These are phyloP conservation scores for Acorus gramineus DNA, from an alignment of 106 monocot species.

Conservation along the genomic window DNA sequence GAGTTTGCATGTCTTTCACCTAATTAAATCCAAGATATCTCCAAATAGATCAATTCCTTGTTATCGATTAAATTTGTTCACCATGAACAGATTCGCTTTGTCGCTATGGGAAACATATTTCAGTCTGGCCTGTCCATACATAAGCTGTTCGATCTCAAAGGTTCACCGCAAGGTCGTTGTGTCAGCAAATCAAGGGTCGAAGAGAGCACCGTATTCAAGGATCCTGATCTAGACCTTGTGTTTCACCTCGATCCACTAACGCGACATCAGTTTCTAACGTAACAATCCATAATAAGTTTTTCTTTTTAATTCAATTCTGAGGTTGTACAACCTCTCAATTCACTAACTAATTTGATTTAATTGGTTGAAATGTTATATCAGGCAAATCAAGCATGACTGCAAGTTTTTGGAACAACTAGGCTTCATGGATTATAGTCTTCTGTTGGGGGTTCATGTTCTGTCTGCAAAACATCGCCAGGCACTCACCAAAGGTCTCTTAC, in stretches of 20 bases:
- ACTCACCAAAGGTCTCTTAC: neutral
- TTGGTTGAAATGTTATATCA: conserved; percentile 1
- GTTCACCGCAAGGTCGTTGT: conserved; percentile 9
- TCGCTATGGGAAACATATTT: conserved; percentile 11
- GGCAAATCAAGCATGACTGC: conserved; percentile 25
- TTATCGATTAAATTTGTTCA: neutral
- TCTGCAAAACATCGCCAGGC: neutral
- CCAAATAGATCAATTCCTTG: neutral
- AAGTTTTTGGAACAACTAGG: conserved; percentile 22
- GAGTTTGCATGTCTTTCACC: neutral
- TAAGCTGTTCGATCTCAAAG: conserved; percentile 10
- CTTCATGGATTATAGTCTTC: conserved; percentile 19
- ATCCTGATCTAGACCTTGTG: conserved; percentile 6
- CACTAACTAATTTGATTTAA: neutral
- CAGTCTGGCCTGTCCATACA: conserved; percentile 6
- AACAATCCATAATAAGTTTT: neutral
- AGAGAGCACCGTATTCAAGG: conserved; percentile 3
- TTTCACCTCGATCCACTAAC: conserved; percentile 7
- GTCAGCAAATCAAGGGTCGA: conserved; percentile 3
- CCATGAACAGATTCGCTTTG: conserved; percentile 7
- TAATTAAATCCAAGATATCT: neutral
- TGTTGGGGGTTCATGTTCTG: conserved; percentile 19
- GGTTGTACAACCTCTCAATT: neutral
- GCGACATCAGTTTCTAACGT: conserved; percentile 1
- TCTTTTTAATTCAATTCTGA: neutral